Percentiles rank a stretch among this genome's conserved stretches.
phyloP scores from a whole-genome alignment of 805 yeast species.

The Blastobotrys americana region DNA sequence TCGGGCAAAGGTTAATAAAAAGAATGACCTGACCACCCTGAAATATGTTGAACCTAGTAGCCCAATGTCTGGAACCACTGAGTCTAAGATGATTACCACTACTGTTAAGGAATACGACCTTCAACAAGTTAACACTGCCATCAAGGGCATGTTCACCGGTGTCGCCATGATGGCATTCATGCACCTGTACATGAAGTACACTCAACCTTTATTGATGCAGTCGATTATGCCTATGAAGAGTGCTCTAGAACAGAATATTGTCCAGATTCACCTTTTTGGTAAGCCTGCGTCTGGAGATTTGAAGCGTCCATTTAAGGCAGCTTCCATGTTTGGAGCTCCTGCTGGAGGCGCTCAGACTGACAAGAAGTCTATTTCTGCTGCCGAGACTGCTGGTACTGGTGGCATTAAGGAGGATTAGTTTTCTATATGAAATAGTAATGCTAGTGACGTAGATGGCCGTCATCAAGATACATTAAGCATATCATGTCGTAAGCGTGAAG shows the following conservation, averaged over 20 bases:
- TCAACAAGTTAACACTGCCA: conserved; percentile 68
- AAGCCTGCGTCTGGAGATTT: conserved; percentile 79
- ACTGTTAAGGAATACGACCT: conserved; percentile 94
- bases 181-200: conserved; percentile 96
- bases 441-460: not conserved
- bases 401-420: conserved; percentile 79
- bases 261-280: conserved; percentile 83
- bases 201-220: conserved; percentile 95
- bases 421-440: conserved; percentile 6
- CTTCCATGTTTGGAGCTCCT: conserved; percentile 56
- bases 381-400: conserved; percentile 70
- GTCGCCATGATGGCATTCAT: conserved; percentile 96
- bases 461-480: not conserved
- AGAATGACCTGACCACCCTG: conserved; percentile 82
- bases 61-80: conserved; percentile 66
- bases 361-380: conserved; percentile 75
- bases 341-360: conserved; percentile 62
- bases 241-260: conserved; percentile 83
- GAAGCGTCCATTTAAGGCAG: conserved; percentile 93
- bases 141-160: conserved; percentile 80
- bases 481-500: not conserved
- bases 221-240: conserved; percentile 83
- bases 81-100: conserved; percentile 68
- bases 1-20: conserved; percentile 51
- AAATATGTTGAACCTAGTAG: conserved; percentile 85